Base-by-base conservation (phyloP, 2,329 filamentous ascomycete genomes). In the Cordyceps sp. region DNA sequence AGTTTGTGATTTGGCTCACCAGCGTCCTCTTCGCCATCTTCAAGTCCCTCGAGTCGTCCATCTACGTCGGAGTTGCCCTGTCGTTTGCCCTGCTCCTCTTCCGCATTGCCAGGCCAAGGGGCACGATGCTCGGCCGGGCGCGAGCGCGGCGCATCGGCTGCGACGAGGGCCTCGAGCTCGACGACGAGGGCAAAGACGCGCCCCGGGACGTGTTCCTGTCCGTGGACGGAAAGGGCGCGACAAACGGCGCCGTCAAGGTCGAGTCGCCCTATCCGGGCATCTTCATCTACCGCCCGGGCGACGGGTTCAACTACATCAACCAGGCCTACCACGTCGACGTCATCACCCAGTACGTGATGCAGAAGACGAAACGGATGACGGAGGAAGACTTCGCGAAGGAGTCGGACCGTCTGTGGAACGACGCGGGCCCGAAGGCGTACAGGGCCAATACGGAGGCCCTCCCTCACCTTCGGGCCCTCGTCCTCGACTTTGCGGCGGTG, bases 1-100 rank as follows among this genome's bases (percentile, higher is more conserved):
- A 88, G 46, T 69, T 79, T 1, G 37, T 78, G 27, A 79, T 86
- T 44, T 88, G 83, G 66, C 70, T 85, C 36, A 63, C 69, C 20
- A 78, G 81, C 43, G 78, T 86, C 6, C 50, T 81, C 10, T 42
- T 65, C n/a, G 59, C 60, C 23, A 46, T 67, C 22, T 66, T 68
- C 39, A 55, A 58, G 9, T 56, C 55, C 4, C 59, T 69, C 9
- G 64, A 69, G 39, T 57, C 57, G 5, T 61, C 59, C 6, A 66
- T 69, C 28, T 69, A 69, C 36, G 47, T 54, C 2, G 65, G 63
- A 5, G 54, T 66, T 6, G 51, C 42, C 3, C 48, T 59, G 1
- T 66, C 62, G 0, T 49, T 53, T 4, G 50, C 46, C 0, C 40
- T 68, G 7, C 41, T 67, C 9, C 51, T 68, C 3, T 49, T 61